Conservation (phyloP, 2,329 filamentous ascomycete genomes). For the Talaromyces verruculosus region DNA sequence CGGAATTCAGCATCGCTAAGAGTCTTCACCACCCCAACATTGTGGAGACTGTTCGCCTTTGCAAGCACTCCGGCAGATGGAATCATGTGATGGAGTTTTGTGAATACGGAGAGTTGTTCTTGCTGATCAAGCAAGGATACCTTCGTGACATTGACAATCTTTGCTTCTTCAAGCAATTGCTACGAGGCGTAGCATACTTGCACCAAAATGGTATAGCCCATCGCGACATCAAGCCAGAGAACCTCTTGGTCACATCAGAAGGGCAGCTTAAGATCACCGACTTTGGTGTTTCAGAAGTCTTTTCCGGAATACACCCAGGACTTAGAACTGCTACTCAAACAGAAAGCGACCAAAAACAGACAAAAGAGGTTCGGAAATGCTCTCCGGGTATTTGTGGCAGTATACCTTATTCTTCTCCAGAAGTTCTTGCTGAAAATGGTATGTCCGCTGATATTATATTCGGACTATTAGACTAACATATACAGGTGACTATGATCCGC, state of each 20-base stretch:
- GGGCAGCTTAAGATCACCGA: constrained; percentile 88
- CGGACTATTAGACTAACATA: constrained; percentile 16
- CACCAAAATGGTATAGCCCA: constrained; percentile 84
- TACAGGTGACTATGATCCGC: constrained; percentile 65
- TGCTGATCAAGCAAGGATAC: constrained; percentile 69
- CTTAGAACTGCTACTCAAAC: constrained; percentile 66
- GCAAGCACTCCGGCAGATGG: constrained; percentile 72
- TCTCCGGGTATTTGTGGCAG: constrained; percentile 80
- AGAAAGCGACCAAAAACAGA: constrained; percentile 66
- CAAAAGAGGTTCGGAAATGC: constrained; percentile 70
- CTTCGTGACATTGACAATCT: constrained; percentile 68
- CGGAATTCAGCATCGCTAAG: constrained; percentile 84
- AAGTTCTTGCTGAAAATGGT: constrained; percentile 69
- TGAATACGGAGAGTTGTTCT: constrained; percentile 75
- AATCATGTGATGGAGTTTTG: constrained; percentile 95
- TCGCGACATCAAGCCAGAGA: constrained; percentile 88
- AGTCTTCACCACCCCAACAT: constrained; percentile 84
- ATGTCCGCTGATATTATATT: constrained; percentile 39
- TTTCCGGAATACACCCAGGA: constrained; percentile 77
- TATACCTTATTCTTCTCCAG: constrained; percentile 82
- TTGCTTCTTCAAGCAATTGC: constrained; percentile 86
- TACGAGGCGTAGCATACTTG: constrained; percentile 78
- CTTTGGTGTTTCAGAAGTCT: constrained; percentile 86
- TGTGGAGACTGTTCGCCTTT: constrained; percentile 75
- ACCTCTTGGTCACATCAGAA: constrained; percentile 73